Percentiles rank a stretch among this genome's conserved stretches.
Evolutionary conservation across 768 basidiomycete species (phyloP).

Genomic region (Boletales sp.): DNA sequence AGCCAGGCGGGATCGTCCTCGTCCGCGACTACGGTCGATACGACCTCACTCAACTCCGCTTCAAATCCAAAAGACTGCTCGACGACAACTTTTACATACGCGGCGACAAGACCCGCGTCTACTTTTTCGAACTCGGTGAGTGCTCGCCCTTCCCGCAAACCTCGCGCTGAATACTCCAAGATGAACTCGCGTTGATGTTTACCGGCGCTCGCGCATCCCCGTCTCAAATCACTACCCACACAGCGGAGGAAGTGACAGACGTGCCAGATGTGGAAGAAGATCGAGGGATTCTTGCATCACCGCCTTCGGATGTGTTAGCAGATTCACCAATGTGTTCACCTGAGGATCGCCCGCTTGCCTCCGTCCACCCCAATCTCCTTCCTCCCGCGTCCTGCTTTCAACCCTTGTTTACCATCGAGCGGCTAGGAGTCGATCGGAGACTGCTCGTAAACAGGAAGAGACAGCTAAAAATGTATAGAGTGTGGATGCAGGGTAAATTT

Average conservation of each 20-base stretch:
- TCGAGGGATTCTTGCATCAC: constrained; percentile 1
- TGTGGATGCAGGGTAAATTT: constrained; percentile 92
- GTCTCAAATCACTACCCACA: constrained; percentile 27
- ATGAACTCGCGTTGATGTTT: constrained; percentile 77
- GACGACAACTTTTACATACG: constrained; percentile 95
- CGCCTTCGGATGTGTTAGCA: neutral
- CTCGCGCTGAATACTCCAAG: constrained; percentile 34
- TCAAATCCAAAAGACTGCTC: constrained; percentile 82
- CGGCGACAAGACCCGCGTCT: constrained; percentile 95
- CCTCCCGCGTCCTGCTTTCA: constrained; percentile 33
- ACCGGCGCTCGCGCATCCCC: constrained; percentile 53
- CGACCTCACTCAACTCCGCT: constrained; percentile 91
- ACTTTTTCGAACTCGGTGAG: constrained; percentile 89
- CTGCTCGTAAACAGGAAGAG: constrained; percentile 91
- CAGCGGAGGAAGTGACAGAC: constrained; percentile 36
- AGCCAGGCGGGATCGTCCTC: constrained; percentile 80
- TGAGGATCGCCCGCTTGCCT: neutral
- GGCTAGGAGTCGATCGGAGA: constrained; percentile 86
- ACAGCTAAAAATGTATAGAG: constrained; percentile 95
- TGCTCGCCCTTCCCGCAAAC: neutral
- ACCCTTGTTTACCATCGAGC: constrained; percentile 74
- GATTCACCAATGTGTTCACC: neutral
- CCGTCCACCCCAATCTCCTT: constrained; percentile 36
- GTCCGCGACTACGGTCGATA: constrained; percentile 94
- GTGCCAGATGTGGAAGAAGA: constrained; percentile 20